Evolutionary conservation across 805 yeast species (phyloP).

Genomic region (Suhomyces vadensis): DNA sequence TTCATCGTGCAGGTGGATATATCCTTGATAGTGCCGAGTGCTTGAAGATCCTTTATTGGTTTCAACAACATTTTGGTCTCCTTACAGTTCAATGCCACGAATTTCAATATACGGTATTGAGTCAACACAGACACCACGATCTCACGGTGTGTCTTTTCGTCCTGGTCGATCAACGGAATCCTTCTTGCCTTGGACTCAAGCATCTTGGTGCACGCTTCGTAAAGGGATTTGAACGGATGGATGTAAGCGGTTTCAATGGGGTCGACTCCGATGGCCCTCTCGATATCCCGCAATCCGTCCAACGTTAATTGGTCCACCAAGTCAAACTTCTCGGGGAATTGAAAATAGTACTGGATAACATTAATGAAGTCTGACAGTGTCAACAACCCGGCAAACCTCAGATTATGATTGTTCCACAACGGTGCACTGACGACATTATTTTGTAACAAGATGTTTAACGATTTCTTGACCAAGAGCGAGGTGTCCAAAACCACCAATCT

Average conservation of each 20-base stretch:
- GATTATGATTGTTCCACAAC: constrained; percentile 86
- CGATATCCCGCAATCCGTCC: constrained; percentile 84
- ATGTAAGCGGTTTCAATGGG: constrained; percentile 84
- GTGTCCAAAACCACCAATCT: constrained; percentile 92
- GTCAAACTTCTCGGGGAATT: constrained; percentile 84
- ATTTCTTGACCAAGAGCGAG: constrained; percentile 82
- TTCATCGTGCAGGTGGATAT: constrained; percentile 83
- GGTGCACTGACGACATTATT: constrained; percentile 97
- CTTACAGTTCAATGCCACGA: constrained; percentile 93
- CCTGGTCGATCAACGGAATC: constrained; percentile 91
- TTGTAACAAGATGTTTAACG: constrained; percentile 84
- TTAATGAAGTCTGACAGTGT: constrained; percentile 92
- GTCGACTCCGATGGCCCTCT: constrained; percentile 80
- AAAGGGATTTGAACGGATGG: constrained; percentile 86
- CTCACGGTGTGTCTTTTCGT: constrained; percentile 88
- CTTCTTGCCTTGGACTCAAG: constrained; percentile 84
- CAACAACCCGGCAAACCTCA: constrained; percentile 90
- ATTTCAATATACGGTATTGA: constrained; percentile 92
- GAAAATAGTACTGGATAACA: constrained; percentile 91
- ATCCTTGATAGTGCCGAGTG: constrained; percentile 54
- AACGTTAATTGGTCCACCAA: constrained; percentile 82
- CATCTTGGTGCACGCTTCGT: constrained; percentile 93
- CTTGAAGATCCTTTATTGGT: constrained; percentile 68
- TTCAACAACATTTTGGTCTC: constrained; percentile 82
- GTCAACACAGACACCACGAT: constrained; percentile 94